A percentile compares a stretch with the other conserved stretches of the same genome.
Conservation (phyloP, 176 grass and related monocot species). For the Saccharum spontaneum region DNA sequence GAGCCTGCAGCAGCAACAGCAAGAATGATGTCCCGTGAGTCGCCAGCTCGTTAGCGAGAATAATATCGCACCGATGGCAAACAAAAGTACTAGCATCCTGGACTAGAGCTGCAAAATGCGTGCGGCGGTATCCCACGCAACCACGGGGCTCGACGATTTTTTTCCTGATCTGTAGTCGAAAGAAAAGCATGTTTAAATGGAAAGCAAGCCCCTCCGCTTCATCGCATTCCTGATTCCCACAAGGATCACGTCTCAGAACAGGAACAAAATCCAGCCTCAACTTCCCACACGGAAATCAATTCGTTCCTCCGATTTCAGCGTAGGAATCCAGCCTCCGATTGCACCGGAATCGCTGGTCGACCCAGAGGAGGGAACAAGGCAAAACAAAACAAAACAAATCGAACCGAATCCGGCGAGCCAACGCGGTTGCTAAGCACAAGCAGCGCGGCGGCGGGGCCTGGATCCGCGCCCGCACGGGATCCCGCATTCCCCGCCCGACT, state of each 20-base stretch:
- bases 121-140: not conserved
- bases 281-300: not conserved
- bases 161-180: not conserved
- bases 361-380: too few species aligned
- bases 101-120: constrained; percentile 1
- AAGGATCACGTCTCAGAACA: not conserved
- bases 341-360: not conserved
- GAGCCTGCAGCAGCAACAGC: constrained; percentile 32
- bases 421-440: not conserved
- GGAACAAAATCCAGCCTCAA: not conserved
- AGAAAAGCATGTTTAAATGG: constrained; percentile 1
- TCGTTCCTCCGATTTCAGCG: not conserved
- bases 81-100: not conserved
- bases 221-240: not conserved
- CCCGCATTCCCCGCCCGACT: constrained; percentile 14
- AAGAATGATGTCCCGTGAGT: constrained; percentile 12
- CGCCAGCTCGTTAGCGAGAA: not conserved
- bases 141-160: not conserved
- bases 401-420: not conserved
- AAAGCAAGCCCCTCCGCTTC: not conserved
- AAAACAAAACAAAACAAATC: not conserved
- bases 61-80: not conserved
- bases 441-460: not conserved
- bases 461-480: constrained; percentile 25
- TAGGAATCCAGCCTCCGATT: not conserved